Conservation (phyloP, 352 stramenopile genomes). For the Globisporangium middletonii region DNA sequence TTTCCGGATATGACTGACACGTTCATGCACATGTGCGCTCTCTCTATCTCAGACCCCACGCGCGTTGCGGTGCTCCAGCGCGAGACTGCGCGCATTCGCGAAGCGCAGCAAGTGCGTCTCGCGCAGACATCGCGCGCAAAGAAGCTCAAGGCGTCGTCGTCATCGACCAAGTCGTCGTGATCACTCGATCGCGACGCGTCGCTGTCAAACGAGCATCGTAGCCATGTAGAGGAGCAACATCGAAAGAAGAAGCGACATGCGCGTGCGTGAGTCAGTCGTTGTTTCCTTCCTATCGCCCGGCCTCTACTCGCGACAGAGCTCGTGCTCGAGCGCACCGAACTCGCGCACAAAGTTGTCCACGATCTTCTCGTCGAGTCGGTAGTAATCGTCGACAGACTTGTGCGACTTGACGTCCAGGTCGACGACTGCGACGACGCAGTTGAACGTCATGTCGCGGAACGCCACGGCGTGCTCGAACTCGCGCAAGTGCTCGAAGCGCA, state of each 20-base stretch:
- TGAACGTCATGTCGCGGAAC: conserved; percentile 63
- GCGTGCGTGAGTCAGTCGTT: conserved; percentile 1
- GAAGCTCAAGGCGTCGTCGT: too few relatives aligned
- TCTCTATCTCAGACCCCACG: conserved; percentile 28
- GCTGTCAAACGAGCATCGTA: background rate
- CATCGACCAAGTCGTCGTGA: background rate
- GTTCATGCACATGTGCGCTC: too few relatives aligned
- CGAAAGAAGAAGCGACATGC: background rate
- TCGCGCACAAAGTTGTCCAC: conserved; percentile 45
- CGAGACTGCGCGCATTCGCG: conserved; percentile 51
- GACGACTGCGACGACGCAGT: conserved; percentile 79
- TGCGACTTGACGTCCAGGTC: conserved; percentile 86
- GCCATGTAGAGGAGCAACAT: background rate
- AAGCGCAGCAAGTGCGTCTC: conserved; percentile 43
- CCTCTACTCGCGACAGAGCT: conserved; percentile 34
- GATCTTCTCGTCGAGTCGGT: conserved; percentile 76
- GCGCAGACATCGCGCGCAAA: conserved; percentile 13
- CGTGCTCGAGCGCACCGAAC: conserved; percentile 28
- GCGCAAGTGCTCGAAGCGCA: conserved; percentile 49
- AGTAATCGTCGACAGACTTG: conserved; percentile 83
- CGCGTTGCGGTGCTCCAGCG: conserved; percentile 46
- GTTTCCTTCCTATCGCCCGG: background rate
- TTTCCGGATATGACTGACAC: too few relatives aligned
- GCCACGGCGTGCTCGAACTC: conserved; percentile 63
- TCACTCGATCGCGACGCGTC: too few relatives aligned